Evolutionary conservation across 306 rosid species (phyloP).

Genomic region (Vicia sativa): DNA sequence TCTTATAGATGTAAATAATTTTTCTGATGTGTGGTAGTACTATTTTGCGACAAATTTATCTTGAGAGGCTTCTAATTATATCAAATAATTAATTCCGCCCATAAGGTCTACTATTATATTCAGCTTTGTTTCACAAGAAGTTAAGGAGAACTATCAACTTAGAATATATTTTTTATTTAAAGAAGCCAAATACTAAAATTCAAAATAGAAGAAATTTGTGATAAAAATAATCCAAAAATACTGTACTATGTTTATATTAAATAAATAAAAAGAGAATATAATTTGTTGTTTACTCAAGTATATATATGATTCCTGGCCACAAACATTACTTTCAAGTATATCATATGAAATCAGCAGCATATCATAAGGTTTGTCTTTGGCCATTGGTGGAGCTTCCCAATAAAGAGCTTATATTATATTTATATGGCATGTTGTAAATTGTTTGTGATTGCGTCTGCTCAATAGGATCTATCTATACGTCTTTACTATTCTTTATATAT

Average conservation of each 20-base stretch:
- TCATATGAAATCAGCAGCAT: constrained; percentile 27
- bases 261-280: neutral
- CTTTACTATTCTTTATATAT: constrained; percentile 23
- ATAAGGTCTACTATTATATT: constrained; percentile 21
- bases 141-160: constrained; percentile 19
- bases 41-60: too few species aligned
- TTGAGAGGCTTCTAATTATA: neutral
- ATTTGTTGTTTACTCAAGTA: constrained; percentile 5
- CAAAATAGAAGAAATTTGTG: constrained; percentile 15
- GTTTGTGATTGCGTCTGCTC: constrained; percentile 25
- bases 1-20: too few species aligned
- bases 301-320: constrained; percentile 20
- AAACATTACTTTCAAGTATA: neutral
- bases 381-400: constrained; percentile 20
- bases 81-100: neutral
- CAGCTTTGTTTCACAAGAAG: neutral
- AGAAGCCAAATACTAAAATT: neutral
- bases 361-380: neutral
- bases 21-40: too few species aligned
- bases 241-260: constrained; percentile 2
- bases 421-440: constrained; percentile 9
- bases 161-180: neutral
- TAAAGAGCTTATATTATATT: constrained; percentile 16
- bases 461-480: constrained; percentile 28
- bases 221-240: constrained; percentile 32